Evolutionary conservation across 768 basidiomycete species (phyloP), one percentile per base, ranked within the genome.

Genomic region (Lactarius sp.): DNA sequence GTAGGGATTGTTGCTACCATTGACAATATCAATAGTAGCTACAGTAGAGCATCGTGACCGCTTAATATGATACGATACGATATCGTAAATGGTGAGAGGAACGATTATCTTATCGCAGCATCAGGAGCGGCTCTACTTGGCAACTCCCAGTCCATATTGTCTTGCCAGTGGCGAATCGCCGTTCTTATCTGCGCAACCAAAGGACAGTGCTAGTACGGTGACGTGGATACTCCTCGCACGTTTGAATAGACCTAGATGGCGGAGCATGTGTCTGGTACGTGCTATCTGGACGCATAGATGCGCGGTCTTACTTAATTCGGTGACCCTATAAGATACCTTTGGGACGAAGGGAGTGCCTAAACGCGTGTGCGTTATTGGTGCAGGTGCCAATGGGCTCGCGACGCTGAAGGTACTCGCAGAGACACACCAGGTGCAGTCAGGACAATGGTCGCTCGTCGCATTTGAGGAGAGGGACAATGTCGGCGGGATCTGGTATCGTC

Each of bases 351-450:
- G 7, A 12, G 59, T 27, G 18, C 6, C 64, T 4, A 77, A 76
- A 58, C 74, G 74, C 16, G 87, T 92, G 60, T 85, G 86, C 61
- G 77, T 93, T 52, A 81, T 93, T 47, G 92, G 92, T 4, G 88
- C 82, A 18, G 92, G 92, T 13, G 79, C 90, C n/a, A 79, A 80
- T 18, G 92, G 92, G 7, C 79, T 94, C 0, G 87, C 84, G 27
- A 79, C 83, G 6, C 79, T 93, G 31, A 88, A 88, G 70, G 75
- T 83, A 42, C 73, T 92, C 62, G 74, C 81, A 9, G 85, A 91
- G 51, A 78, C 83, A 2, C 76, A 76, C 0, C 80, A 88, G 64
- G 81, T 77, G 73, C 80, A 81, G 71, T 69, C 74, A 22, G 83
- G 85, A 0, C 66, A 75, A n/a, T 94, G 92, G 92, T 73, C 73